Base-by-base conservation (phyloP, 2,329 filamentous ascomycete genomes). In the Periconia sp. region DNA sequence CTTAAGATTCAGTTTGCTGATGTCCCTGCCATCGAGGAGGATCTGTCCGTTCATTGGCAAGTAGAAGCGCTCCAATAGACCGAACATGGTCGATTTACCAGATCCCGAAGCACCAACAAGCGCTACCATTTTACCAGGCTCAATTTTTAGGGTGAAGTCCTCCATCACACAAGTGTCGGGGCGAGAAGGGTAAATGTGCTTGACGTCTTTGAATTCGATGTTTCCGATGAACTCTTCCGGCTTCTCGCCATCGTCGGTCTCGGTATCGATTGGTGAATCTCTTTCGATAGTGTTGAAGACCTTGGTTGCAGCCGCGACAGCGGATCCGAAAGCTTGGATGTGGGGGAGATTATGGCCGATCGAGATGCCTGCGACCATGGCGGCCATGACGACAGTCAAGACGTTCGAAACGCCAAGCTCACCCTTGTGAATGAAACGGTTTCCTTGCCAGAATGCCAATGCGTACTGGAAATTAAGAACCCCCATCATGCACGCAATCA, bases 221-320 rank as follows among this genome's bases (percentile, higher is more conserved):
- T 82, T 83, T 19, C 94, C 94, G 46, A 87, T 77, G 2, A 96
- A 78, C 15, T 82, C 70, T 1, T 90, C 84, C 1, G 95, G 79
- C 54, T 79, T 91, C 47, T 82, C 76, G n/a, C 92, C 94, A 7
- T 79, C 76, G 1, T 86, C 80, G 2, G 80, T 82, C 5, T 83
- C 82, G 0, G 92, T 85, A 61, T 99, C 88, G 34, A 97, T 77
- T 0, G 92, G 91, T 0, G 94, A 96, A 3, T 75, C 61, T 38
- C 94, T 87, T 69, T 97, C 92, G 55, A 97, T 97, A 2, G 92
- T 96, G 65, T 85, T 88, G 75, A 87, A 96, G 50, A 99, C 96
- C 75, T 97, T 97, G 41, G 83, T 82, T 3, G 89, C 91, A 2
- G 94, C 92, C 22, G 89, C 89, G 5, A 95, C 74, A 26, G 85